Conservation (phyloP, 2,329 filamentous ascomycete genomes). For the Ophiocordyceps unilateralis region DNA sequence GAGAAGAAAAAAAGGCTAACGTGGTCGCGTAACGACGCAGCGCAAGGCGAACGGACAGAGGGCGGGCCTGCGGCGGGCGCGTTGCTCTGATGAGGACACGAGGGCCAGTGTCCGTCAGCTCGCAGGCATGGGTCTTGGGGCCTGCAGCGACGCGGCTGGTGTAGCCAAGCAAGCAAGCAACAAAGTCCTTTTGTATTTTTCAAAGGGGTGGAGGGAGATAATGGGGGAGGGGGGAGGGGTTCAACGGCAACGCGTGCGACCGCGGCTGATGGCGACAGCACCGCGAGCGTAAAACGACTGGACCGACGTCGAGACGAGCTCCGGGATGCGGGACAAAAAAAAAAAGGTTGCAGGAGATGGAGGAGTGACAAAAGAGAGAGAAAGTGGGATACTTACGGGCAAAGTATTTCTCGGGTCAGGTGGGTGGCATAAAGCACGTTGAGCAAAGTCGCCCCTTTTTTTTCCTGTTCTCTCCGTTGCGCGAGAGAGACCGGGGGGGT, state of each 20-base stretch:
- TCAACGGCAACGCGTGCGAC: conserved; percentile 5
- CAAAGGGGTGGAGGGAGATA: background rate
- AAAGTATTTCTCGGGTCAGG: conserved; percentile 12
- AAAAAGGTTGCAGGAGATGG: background rate
- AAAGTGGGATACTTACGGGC: conserved; percentile 3
- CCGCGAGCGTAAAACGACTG: background rate
- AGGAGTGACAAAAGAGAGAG: conserved; percentile 2
- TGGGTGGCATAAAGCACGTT: conserved; percentile 8
- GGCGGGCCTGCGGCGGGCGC: conserved; percentile 2
- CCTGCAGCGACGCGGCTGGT: conserved; percentile 8
- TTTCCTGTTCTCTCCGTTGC: conserved; percentile 5
- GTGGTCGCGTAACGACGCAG: conserved; percentile 3
- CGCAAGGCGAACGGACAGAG: conserved; percentile 3
- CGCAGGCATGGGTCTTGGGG: conserved; percentile 3
- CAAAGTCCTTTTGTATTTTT: conserved; percentile 3
- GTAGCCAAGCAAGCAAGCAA: conserved; percentile 4
- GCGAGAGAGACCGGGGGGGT: conserved; percentile 5
- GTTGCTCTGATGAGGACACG: conserved; percentile 3
- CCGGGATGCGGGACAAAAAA: background rate
- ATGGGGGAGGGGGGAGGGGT: background rate
- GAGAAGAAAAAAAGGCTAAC: conserved; percentile 1
- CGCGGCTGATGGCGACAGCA: conserved; percentile 2
- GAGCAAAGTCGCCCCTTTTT: conserved; percentile 1
- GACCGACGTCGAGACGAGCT: conserved; percentile 1
- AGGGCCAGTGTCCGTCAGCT: conserved; percentile 2